These are phyloP conservation scores for Ceratocystis colombiana DNA, from an alignment of 2,329 filamentous ascomycete genomes.

Conservation along the genomic window DNA sequence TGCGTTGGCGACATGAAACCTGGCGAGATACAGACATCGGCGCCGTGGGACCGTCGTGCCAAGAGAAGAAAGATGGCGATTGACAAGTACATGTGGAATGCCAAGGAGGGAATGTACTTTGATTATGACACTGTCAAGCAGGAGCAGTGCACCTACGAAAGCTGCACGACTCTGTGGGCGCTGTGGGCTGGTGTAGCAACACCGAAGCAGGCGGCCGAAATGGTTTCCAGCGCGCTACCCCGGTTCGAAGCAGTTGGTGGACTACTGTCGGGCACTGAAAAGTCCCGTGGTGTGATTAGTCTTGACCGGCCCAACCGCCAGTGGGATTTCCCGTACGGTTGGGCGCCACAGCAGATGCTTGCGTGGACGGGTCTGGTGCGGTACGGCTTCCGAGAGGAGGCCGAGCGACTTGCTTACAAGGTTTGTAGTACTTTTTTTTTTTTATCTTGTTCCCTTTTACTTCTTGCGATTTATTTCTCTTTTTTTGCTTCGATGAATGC, in stretches of 20 bases:
- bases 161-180: slow-evolving; percentile 90
- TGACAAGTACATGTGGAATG: slow-evolving; percentile 90
- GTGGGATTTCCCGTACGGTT: slow-evolving; percentile 97
- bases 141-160: slow-evolving; percentile 74
- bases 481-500: neutral
- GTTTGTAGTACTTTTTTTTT: slow-evolving; percentile 1
- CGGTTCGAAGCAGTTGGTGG: slow-evolving; percentile 83
- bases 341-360: slow-evolving; percentile 97
- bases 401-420: slow-evolving; percentile 81
- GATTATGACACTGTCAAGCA: slow-evolving; percentile 86
- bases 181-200: slow-evolving; percentile 89
- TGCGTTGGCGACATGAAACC: slow-evolving; percentile 54
- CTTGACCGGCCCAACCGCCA: slow-evolving; percentile 85
- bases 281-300: slow-evolving; percentile 70
- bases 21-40: slow-evolving; percentile 67
- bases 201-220: slow-evolving; percentile 71
- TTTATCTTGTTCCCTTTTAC: neutral
- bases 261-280: slow-evolving; percentile 77
- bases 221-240: slow-evolving; percentile 73
- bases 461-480: neutral
- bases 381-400: slow-evolving; percentile 85
- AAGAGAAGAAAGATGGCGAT: slow-evolving; percentile 74
- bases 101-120: slow-evolving; percentile 89
- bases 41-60: slow-evolving; percentile 81
- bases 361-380: slow-evolving; percentile 88